Conservation (phyloP, 306 rosid genomes). For the Datisca glomerata region DNA sequence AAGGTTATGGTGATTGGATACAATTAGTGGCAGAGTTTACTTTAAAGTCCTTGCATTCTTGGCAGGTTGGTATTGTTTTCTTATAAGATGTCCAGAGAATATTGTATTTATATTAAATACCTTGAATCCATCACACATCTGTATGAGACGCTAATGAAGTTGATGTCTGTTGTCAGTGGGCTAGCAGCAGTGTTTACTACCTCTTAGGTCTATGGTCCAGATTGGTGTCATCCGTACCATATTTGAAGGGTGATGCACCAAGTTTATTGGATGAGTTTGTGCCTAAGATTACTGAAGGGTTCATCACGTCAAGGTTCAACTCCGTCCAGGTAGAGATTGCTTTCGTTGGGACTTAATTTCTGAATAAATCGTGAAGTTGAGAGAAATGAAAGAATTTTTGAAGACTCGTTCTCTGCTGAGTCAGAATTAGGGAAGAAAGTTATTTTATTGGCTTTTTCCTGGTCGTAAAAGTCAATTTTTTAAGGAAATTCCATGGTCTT, state of each 20-base stretch:
- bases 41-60: constrained; percentile 83
- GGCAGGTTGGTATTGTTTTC: constrained; percentile 55
- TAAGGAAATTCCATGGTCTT: no score
- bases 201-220: constrained; percentile 97
- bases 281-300: constrained; percentile 93
- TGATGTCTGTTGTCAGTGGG: constrained; percentile 65
- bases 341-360: constrained; percentile 11
- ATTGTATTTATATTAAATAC: constrained; percentile 9
- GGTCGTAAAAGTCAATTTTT: no score
- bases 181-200: constrained; percentile 97
- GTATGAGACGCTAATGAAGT: constrained; percentile 23
- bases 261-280: constrained; percentile 97
- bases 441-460: no score
- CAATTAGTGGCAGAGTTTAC: constrained; percentile 86
- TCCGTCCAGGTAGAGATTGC: constrained; percentile 73
- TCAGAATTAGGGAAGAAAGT: no score
- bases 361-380: no score
- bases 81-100: constrained; percentile 5
- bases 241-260: constrained; percentile 97
- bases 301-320: constrained; percentile 87
- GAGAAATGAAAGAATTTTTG: no score
- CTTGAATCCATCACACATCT: constrained; percentile 9
- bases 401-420: no score
- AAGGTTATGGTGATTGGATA: constrained; percentile 93
- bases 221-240: constrained; percentile 96